These are phyloP conservation scores for Diaporthe ilicicola DNA, from an alignment of 2,329 filamentous ascomycete species.

Conservation along the genomic window DNA sequence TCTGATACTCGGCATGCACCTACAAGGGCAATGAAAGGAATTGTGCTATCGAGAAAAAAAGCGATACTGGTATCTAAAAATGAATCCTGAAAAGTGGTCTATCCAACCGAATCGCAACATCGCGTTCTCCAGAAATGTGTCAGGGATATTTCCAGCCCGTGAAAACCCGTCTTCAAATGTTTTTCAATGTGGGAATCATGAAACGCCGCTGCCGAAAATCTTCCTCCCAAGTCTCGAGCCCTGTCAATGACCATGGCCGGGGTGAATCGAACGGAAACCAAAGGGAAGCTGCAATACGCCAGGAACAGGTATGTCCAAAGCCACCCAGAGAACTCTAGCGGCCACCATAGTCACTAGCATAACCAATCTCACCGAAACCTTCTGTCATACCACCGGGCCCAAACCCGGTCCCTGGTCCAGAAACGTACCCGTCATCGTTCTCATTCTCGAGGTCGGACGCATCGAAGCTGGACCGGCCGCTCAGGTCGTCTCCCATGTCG, in stretches of 20 bases:
- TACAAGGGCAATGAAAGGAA: neutral
- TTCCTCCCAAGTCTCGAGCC: neutral
- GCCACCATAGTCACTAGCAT: conserved; percentile 62
- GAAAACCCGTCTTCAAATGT: conserved; percentile 4
- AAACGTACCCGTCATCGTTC: conserved; percentile 76
- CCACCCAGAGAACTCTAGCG: conserved; percentile 39
- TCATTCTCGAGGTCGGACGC: conserved; percentile 77
- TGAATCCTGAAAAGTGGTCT: conserved; percentile 16
- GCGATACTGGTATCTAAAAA: conserved; percentile 23
- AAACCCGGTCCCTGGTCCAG: conserved; percentile 67
- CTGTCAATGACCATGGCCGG: neutral
- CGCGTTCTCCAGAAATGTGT: conserved; percentile 17
- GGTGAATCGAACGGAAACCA: neutral
- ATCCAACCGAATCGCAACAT: conserved; percentile 14
- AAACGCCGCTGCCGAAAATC: conserved; percentile 13
- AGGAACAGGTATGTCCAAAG: neutral
- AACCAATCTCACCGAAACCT: conserved; percentile 63
- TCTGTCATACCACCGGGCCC: conserved; percentile 65
- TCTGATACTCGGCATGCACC: neutral
- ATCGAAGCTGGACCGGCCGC: conserved; percentile 83
- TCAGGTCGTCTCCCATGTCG: conserved; percentile 79
- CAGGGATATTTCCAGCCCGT: conserved; percentile 20
- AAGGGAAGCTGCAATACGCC: neutral
- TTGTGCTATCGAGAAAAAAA: conserved; percentile 1
- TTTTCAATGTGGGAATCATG: conserved; percentile 23